A percentile compares a stretch with the other conserved stretches of the same genome.
These are phyloP conservation scores for Lachancea lanzarotensis DNA, from an alignment of 805 yeast species.

Conservation along the genomic window DNA sequence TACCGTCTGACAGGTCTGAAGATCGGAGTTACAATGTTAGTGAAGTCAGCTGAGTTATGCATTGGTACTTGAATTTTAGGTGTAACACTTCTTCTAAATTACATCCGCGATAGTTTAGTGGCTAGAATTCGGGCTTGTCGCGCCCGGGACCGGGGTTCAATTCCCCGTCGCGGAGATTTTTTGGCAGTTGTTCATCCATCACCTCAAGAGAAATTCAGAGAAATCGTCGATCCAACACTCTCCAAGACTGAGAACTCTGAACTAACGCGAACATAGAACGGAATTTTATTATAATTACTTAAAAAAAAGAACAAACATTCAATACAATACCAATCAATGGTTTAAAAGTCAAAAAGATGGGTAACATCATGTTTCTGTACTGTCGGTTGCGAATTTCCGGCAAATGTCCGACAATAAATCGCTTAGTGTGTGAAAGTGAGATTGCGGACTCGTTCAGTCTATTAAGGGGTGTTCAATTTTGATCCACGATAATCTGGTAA, in stretches of 20 bases:
- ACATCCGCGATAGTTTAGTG: slow-evolving; percentile 23
- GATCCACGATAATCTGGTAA: not conserved
- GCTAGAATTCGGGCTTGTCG: slow-evolving; percentile 26
- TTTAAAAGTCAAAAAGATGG: not conserved
- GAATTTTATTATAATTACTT: not conserved
- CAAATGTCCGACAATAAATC: not conserved
- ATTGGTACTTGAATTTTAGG: not conserved
- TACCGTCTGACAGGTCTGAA: not conserved
- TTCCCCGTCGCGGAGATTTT: slow-evolving; percentile 25
- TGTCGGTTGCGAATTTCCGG: not conserved
- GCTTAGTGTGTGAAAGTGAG: too few relatives aligned
- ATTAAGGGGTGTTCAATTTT: not conserved
- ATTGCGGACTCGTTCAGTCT: not conserved
- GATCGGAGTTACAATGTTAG: too few relatives aligned
- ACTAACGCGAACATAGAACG: not conserved
- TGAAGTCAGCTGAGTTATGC: not conserved
- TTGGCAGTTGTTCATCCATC: too few relatives aligned
- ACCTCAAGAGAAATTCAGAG: too few relatives aligned
- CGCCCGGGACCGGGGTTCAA: slow-evolving; percentile 26
- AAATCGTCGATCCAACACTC: too few relatives aligned
- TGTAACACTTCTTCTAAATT: not conserved
- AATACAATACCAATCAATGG: slow-evolving; percentile 1
- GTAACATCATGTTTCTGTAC: too few relatives aligned
- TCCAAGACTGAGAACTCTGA: too few relatives aligned
- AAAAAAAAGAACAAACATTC: not conserved